Evolutionary conservation across 2,329 filamentous ascomycete genomes (phyloP).

Genomic region (Lasiodiplodia hormozganensis): DNA sequence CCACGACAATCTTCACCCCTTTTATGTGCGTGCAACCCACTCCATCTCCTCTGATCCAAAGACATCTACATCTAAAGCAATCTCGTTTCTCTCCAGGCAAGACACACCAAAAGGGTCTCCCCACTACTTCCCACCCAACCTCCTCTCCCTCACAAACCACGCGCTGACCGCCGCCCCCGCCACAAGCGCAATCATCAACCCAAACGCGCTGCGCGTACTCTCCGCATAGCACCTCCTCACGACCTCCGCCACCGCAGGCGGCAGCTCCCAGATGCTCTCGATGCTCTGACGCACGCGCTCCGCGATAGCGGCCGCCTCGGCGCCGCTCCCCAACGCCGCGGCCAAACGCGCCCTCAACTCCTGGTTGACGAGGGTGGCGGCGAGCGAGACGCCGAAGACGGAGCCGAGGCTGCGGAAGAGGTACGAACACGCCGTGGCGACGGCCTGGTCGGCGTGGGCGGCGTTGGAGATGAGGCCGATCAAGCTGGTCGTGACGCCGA

Average conservation of each 20-base stretch:
- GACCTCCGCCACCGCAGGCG: slow-evolving; percentile 63
- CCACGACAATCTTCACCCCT: too few species aligned
- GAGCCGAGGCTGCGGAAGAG: slow-evolving; percentile 77
- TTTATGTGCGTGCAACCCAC: too few species aligned
- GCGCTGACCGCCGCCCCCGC: slow-evolving; percentile 55
- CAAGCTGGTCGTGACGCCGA: slow-evolving; percentile 73
- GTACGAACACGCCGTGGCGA: slow-evolving; percentile 80
- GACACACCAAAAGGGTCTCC: too few species aligned
- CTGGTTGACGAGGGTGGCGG: slow-evolving; percentile 75
- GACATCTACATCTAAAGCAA: too few species aligned
- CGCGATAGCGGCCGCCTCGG: slow-evolving; percentile 70
- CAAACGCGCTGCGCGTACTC: slow-evolving; percentile 60
- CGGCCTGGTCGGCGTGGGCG: slow-evolving; percentile 70
- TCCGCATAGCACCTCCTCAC: slow-evolving; percentile 72
- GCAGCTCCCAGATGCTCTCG: slow-evolving; percentile 70
- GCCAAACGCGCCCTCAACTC: slow-evolving; percentile 65
- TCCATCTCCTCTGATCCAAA: not conserved
- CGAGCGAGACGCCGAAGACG: slow-evolving; percentile 71
- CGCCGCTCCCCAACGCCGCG: slow-evolving; percentile 60
- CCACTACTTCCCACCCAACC: slow-evolving; percentile 32
- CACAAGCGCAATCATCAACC: slow-evolving; percentile 58
- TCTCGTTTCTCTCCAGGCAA: too few species aligned
- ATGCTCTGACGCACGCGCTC: slow-evolving; percentile 73
- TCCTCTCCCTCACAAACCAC: slow-evolving; percentile 55
- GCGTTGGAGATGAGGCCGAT: slow-evolving; percentile 76